Base-by-base conservation (phyloP, 164 flowering plant genomes). In the Liriodendron chinense region DNA sequence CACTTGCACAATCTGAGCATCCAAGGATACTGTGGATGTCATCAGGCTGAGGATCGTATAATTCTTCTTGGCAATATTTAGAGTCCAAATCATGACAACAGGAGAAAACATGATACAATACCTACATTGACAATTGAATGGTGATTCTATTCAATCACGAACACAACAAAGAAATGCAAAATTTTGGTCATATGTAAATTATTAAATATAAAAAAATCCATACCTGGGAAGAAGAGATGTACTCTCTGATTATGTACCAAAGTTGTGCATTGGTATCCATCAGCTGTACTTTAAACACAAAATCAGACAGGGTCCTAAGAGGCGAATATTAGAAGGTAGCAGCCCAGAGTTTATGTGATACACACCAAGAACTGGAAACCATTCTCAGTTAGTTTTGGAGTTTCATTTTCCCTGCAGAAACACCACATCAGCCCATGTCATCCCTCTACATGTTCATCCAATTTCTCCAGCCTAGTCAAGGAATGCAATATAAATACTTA, bases 241-340 rank as follows among this genome's bases (percentile, higher is more conserved):
- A 95, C 76, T 92, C 99, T 80, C 99, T 91, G 76, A 95, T 87
- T 75, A 95, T 93, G 82, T 95, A 93, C 98, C 98, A 95, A 70
- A 95, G 94, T 79, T 95, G 98, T 69, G 97, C 97, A 87, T 91
- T 93, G 77, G 97, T 92, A 74, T 95, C 99, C 99, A 93, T 89
- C 77, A 95, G 84, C 99, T 95, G 93, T 64, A 26, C 66, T 66
- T 79, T 26, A 47, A 47, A 78, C 20, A 72, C 7, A 49, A 25
- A 57, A 75, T 69, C 80, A 69, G 65, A 34, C 68, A 69, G 26
- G 6, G 7, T 64, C 53, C 21, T 12, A 61, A 47, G 25, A 61
- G 59, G 53, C 68, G 47, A 78, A 57, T 18, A 74, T 3, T 76
- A 25, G 69, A 79, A 23, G 7, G 22, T 71, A 69, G 22, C 1